Conservation (phyloP, 495 filamentous ascomycete species). For the Cercophora sp. region DNA sequence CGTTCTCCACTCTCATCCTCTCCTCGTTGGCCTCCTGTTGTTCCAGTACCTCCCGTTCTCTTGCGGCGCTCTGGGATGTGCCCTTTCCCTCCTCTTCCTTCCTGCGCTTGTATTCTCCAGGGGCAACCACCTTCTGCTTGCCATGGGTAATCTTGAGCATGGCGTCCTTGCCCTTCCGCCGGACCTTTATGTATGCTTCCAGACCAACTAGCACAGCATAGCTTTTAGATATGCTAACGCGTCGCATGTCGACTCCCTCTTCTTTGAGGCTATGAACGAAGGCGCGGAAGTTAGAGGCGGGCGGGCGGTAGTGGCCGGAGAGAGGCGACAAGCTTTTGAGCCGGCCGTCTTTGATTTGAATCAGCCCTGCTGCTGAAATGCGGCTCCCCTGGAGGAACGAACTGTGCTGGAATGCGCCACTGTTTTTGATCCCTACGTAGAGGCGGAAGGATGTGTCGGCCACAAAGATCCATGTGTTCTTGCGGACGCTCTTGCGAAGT, state of each 20-base stretch:
- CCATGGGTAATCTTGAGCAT: constrained; percentile 31
- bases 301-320: constrained; percentile 84
- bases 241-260: constrained; percentile 72
- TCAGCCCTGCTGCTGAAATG: constrained; percentile 77
- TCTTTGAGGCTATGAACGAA: constrained; percentile 71
- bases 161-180: constrained; percentile 53
- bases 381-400: constrained; percentile 80
- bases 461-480: constrained; percentile 89
- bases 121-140: constrained; percentile 37
- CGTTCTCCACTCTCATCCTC: constrained; percentile 35
- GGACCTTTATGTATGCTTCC: constrained; percentile 67
- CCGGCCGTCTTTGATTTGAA: constrained; percentile 78
- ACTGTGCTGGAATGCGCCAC: constrained; percentile 84
- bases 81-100: constrained; percentile 41
- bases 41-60: constrained; percentile 40
- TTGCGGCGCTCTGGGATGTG: constrained; percentile 48
- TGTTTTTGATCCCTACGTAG: constrained; percentile 87
- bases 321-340: constrained; percentile 54
- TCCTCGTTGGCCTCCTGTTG: constrained; percentile 31
- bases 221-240: constrained; percentile 70
- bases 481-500: constrained; percentile 64
- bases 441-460: constrained; percentile 81
- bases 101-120: constrained; percentile 39
- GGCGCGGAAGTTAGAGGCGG: constrained; percentile 70
- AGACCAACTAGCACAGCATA: constrained; percentile 81